A percentile compares a stretch with the other conserved stretches of the same genome.
phyloP scores from a whole-genome alignment of 768 basidiomycete genomes.

The Suillus decipiens region DNA sequence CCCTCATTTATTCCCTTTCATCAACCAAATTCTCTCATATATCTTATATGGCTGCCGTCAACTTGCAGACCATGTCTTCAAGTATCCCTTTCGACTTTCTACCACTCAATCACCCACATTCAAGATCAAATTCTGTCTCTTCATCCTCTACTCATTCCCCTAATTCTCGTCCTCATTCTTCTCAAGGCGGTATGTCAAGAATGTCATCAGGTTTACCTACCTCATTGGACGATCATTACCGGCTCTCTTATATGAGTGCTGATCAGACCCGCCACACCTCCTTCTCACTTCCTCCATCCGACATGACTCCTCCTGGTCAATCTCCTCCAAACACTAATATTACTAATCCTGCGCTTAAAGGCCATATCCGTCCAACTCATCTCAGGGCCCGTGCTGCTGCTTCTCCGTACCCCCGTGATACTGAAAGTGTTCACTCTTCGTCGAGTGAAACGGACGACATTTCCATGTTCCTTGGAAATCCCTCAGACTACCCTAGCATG shows the following conservation, averaged over 20 bases:
- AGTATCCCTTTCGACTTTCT: slow-evolving; percentile 73
- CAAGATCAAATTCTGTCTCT: slow-evolving; percentile 77
- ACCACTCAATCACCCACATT: slow-evolving; percentile 62
- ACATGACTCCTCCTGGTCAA: slow-evolving; percentile 51
- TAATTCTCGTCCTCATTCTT: slow-evolving; percentile 76
- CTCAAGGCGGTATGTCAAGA: slow-evolving; percentile 62
- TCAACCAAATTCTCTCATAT: slow-evolving; percentile 9
- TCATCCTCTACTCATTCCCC: slow-evolving; percentile 74
- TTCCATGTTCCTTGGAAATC: slow-evolving; percentile 67
- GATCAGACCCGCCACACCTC: slow-evolving; percentile 50
- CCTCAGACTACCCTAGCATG: slow-evolving; percentile 69
- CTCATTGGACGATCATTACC: slow-evolving; percentile 70
- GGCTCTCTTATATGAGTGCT: slow-evolving; percentile 54
- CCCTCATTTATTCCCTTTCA: slow-evolving; percentile 35
- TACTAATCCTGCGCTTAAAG: slow-evolving; percentile 75
- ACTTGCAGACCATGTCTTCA: slow-evolving; percentile 70
- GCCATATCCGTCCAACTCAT: slow-evolving; percentile 73
- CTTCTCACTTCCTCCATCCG: slow-evolving; percentile 41
- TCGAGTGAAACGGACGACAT: slow-evolving; percentile 90
- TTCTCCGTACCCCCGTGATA: slow-evolving; percentile 84
- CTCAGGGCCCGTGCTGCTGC: slow-evolving; percentile 79
- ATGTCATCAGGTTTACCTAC: slow-evolving; percentile 52
- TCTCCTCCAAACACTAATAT: slow-evolving; percentile 78
- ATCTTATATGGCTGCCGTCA: slow-evolving; percentile 66
- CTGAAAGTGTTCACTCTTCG: slow-evolving; percentile 84